Evolutionary conservation across 2,329 filamentous ascomycete genomes (phyloP), one percentile per base, ranked within the genome.

Genomic region (Microcyclospora tardicrescens): DNA sequence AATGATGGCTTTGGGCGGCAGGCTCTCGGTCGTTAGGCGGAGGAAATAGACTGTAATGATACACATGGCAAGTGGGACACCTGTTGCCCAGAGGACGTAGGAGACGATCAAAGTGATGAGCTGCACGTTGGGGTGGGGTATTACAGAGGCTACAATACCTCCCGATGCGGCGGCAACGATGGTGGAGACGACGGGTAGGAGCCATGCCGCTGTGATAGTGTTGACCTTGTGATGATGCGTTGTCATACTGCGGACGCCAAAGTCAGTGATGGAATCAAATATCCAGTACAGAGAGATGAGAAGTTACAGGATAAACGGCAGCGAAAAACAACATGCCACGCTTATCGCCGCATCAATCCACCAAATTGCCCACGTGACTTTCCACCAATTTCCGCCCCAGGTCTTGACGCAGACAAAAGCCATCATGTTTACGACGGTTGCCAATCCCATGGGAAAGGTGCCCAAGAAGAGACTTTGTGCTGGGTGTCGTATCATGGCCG

Each of bases 1-100:
- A 33, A 83, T 77, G 39, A 77, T 72, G 51, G 81, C 79, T 35
- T 72, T 67, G 1, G 77, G 71, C 0, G 79, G 79, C 11, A 83
- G 65, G 30, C 76, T 75, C 57, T 83, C 72, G 2, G 83, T 56
- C 3, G 73, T 75, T 9, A 84, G 64, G 10, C 79, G 75, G 42
- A 79, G 74, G 52, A 81, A 81, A 58, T 84, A 84, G 29, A 84
- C 69, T 10, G 73, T 74, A 16, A 83, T 61, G 14, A 81, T 69
- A 32, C 70, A 67, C 56, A 77, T 69, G 2, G 77, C 72, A 36
- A 84, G 59, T 0, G 71, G 72, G 2, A 68, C 67, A 4, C 77
- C 75, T 41, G 75, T 73, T 0, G 79, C 79, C 77, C 76, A 83
- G 46, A 84, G 70, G 12, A 82, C 62, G 52, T 83, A 84, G 2